phyloP scores from a whole-genome alignment of 176 grass and related monocot genomes.

The Elymus sibiricus region DNA sequence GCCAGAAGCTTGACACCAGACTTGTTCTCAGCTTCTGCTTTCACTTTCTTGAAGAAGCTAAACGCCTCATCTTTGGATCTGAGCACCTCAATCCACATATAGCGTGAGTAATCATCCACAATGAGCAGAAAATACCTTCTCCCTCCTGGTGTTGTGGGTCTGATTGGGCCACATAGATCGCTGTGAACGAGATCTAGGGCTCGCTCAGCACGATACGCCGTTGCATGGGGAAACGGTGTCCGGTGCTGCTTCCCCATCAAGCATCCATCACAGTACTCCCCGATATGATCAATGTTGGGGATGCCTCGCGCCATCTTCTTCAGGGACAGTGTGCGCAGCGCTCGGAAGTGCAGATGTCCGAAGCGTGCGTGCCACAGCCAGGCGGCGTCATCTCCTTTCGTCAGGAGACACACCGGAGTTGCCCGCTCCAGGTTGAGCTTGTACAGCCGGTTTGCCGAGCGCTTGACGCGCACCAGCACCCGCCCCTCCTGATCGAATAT shows the following conservation, averaged over 20 bases:
- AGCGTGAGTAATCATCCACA: neutral
- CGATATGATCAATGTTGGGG: neutral
- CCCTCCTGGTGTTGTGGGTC: too few species aligned
- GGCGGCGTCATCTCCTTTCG: neutral
- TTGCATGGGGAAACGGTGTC: neutral
- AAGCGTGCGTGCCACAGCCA: neutral
- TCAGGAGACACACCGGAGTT: neutral
- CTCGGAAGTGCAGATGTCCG: neutral
- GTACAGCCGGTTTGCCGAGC: neutral
- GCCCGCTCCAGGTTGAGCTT: neutral
- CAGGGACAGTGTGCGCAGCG: neutral
- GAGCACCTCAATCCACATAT: too few species aligned
- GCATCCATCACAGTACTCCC: neutral
- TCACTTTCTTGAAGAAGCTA: too few species aligned
- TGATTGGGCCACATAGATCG: too few species aligned
- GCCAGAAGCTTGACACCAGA: neutral
- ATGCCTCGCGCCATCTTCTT: slow-evolving; percentile 1
- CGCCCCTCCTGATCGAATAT: neutral
- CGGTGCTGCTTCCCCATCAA: neutral
- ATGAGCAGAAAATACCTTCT: too few species aligned
- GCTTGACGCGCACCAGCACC: neutral
- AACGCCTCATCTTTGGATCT: too few species aligned
- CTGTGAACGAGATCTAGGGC: too few species aligned
- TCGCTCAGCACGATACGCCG: too few species aligned
- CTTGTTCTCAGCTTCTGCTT: too few species aligned